Base-by-base conservation (phyloP, 768 basidiomycete species). In the Trametes maxima region DNA sequence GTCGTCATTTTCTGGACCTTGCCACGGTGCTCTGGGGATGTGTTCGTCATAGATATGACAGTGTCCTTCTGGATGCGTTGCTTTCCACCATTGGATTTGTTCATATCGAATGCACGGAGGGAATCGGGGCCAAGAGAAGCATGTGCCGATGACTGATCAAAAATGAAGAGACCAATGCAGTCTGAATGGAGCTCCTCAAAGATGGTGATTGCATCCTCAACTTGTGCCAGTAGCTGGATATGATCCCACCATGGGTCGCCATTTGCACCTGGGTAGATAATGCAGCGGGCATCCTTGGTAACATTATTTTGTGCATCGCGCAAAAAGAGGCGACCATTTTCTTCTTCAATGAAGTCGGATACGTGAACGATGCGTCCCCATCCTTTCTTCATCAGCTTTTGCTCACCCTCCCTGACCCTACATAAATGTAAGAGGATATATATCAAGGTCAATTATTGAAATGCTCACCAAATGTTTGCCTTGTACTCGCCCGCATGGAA, bases 141-240 rank as follows among this genome's bases (percentile, higher is more conserved):
- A 66, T 80, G 78, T 25, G 76, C 77, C 1, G 79, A 78, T 11
- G 78, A 78, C 49, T 79, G 74, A 67, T 80, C 75, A 65, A 77
- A 80, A 25, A 80, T 66, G 40, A 80, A 79, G 0, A 79, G 59
- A 0, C 66, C 68, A 8, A 69, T 62, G 4, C 68, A 68, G 6
- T 68, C 65, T 2, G 77, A 76, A 66, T 77, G 72, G 6, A 69
- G 68, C n/a, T 57, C 54, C 40, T 80, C 75, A 66, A 79, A 78
- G 13, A 79, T 70, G 0, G 59, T 51, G 46, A 80, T 74, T 19
- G 74, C 73, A 22, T 70, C 48, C 21, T 66, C 65, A 35, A 77
- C 65, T 52, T 80, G 78, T 5, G 46, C 61, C 24, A 77, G 43
- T 0, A 79, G 64, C 57, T 78, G 77, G 5, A 65, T 47, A 10